Evolutionary conservation across 371 early-diverging fungal species (phyloP), one percentile per base, ranked within the genome.

Genomic region (Catenaria anguillulae): DNA sequence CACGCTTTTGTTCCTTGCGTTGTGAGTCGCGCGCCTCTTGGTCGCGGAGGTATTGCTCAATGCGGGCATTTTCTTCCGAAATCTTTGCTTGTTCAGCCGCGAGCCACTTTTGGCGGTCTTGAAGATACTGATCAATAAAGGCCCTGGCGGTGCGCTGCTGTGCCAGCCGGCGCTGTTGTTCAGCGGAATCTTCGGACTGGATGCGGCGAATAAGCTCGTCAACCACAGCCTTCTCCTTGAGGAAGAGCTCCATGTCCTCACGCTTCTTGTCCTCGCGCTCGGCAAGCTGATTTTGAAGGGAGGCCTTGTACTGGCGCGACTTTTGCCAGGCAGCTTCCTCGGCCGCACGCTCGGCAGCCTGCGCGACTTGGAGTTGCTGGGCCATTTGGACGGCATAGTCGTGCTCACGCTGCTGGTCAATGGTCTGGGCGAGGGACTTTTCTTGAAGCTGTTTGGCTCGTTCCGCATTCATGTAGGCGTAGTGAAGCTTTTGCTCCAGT

Each of bases 401-500:
- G 24, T 63, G 42, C 33, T 62, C 43, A 23, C 19, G 34, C 60
- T 70, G 73, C 62, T 60, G 61, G 35, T 60, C 62, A 12, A 48
- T 29, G 65, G 68, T 70, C 12, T 67, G 33, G 26, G 31, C 34
- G n/a, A 55, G 56, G 19, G 55, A 24, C 34, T 35, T n/a, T 17
- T 79, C 69, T 61, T 75, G 65, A n/a, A 75, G 61, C 67, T 79
- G 79, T 36, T 73, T 56, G 23, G 73, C 62, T 13, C 79, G 67
- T 63, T 77, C 77, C 63, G 77, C 74, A 65, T 77, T 76, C 72
- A 72, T 75, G 62, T 77, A 77, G 0, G 77, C 79, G 55, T 71
- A 67, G 56, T 74, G 71, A 52, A 78, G 68, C 68, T 75, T 74
- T 58, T 68, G 70, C 60, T 77, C 76, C 36, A 79, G 66, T 33